phyloP scores from a whole-genome alignment of 2,329 filamentous ascomycete species.

The Coniochaeta pulveracea region DNA sequence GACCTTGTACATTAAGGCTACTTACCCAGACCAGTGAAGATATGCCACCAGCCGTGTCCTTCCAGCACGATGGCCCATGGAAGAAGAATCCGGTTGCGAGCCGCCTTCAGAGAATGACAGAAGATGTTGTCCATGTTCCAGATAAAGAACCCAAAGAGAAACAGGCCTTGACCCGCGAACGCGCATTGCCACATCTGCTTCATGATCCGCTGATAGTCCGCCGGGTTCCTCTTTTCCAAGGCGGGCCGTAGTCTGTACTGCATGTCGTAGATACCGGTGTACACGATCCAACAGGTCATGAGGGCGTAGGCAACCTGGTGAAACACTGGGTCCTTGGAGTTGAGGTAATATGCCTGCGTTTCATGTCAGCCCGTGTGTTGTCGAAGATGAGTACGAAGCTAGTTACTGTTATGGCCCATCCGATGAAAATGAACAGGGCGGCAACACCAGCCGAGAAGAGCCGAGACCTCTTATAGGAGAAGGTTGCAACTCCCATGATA shows the following conservation, averaged over 20 bases:
- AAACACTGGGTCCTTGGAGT: slow-evolving; percentile 71
- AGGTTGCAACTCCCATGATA: slow-evolving; percentile 53
- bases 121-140: slow-evolving; percentile 76
- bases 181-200: slow-evolving; percentile 70
- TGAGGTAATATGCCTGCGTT: slow-evolving; percentile 50
- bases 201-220: slow-evolving; percentile 34
- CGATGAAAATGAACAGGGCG: slow-evolving; percentile 42
- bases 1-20: no score
- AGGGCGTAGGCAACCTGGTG: slow-evolving; percentile 71
- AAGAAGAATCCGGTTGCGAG: slow-evolving; percentile 57
- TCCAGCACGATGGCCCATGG: slow-evolving; percentile 69
- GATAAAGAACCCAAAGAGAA: slow-evolving; percentile 62
- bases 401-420: slow-evolving; percentile 60
- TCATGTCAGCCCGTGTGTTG: slow-evolving; percentile 4
- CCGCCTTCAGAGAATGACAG: slow-evolving; percentile 52
- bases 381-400: background rate
- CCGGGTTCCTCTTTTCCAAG: slow-evolving; percentile 30
- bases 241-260: slow-evolving; percentile 33
- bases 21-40: slow-evolving; percentile 65
- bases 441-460: slow-evolving; percentile 19
- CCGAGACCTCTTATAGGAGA: slow-evolving; percentile 53
- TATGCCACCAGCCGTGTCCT: slow-evolving; percentile 52
- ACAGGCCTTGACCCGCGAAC: slow-evolving; percentile 42
- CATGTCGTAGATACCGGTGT: slow-evolving; percentile 70
- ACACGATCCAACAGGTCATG: slow-evolving; percentile 58